Evolutionary conservation across 75 land plant species (phyloP).

Genomic region (Selaginella tamariscina): DNA sequence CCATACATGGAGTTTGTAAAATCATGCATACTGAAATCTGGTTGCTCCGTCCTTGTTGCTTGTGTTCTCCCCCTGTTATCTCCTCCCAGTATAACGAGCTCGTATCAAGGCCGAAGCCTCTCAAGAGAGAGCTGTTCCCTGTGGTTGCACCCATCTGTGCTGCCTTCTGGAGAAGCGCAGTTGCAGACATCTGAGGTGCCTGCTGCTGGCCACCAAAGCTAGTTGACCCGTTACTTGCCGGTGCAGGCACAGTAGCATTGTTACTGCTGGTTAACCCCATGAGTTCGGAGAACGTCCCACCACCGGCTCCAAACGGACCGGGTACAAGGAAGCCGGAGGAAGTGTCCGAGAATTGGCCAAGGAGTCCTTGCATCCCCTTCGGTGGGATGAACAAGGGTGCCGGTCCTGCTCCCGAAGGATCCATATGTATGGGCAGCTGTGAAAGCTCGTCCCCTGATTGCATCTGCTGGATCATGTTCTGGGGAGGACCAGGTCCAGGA

Average conservation of each 20-base stretch:
- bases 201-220: background rate
- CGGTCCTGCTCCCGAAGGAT: slow-evolving; percentile 14
- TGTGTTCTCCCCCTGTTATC: slow-evolving; percentile 17
- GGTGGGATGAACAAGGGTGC: slow-evolving; percentile 13
- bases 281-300: background rate
- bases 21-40: background rate
- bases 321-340: background rate
- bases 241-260: background rate
- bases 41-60: background rate
- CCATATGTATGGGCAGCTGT: too few species aligned
- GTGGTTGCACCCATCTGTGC: slow-evolving; percentile 88
- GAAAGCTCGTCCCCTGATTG: background rate
- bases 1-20: background rate
- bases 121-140: slow-evolving; percentile 31
- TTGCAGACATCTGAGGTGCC: slow-evolving; percentile 49
- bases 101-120: slow-evolving; percentile 29
- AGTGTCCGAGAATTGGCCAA: too few species aligned
- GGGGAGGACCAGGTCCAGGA: background rate
- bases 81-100: slow-evolving; percentile 17
- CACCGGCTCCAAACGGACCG: background rate
- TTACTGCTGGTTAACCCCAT: slow-evolving; percentile 4
- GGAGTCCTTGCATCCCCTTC: too few species aligned
- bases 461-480: background rate
- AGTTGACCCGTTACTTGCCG: background rate
- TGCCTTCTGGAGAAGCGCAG: slow-evolving; percentile 86